Percentiles rank a stretch among this genome's conserved stretches.
Evolutionary conservation across 1,284 basidiomycete genomes (phyloP).

Genomic region (Sporisorium graminicola): DNA sequence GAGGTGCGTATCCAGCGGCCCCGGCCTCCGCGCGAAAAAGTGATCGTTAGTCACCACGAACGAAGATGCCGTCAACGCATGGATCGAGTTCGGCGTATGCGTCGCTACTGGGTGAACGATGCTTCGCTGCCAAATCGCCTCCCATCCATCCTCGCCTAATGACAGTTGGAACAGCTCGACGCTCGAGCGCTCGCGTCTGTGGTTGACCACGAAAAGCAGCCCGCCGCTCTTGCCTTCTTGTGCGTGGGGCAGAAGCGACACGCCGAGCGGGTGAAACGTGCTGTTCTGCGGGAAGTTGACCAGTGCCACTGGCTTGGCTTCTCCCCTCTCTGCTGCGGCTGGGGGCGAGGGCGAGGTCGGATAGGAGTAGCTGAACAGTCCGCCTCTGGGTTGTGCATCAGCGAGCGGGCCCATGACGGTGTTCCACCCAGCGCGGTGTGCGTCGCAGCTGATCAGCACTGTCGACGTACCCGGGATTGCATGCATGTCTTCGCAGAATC

Average conservation of each 20-base stretch:
- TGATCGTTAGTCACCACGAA: slow-evolving; percentile 81
- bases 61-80: slow-evolving; percentile 75
- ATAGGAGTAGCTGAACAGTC: slow-evolving; percentile 32
- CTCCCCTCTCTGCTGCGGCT: too few relatives aligned
- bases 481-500: slow-evolving; percentile 49
- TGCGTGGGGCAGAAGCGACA: slow-evolving; percentile 1
- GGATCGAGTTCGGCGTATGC: slow-evolving; percentile 75
- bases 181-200: slow-evolving; percentile 5
- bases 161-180: slow-evolving; percentile 39
- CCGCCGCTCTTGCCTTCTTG: background rate
- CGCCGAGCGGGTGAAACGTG: slow-evolving; percentile 47
- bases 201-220: slow-evolving; percentile 38
- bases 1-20: slow-evolving; percentile 8
- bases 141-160: slow-evolving; percentile 2
- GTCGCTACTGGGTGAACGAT: slow-evolving; percentile 40
- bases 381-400: slow-evolving; percentile 15
- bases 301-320: slow-evolving; percentile 16
- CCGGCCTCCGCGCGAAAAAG: slow-evolving; percentile 75
- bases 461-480: slow-evolving; percentile 11
- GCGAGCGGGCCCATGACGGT: slow-evolving; percentile 48
- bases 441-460: slow-evolving; percentile 45
- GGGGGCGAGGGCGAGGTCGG: background rate
- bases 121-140: slow-evolving; percentile 16
- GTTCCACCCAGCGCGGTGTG: slow-evolving; percentile 34
- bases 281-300: slow-evolving; percentile 14